These are phyloP conservation scores for Acanthamoeba culbertsoni DNA, from an alignment of 208 protist species.

Conservation along the genomic window DNA sequence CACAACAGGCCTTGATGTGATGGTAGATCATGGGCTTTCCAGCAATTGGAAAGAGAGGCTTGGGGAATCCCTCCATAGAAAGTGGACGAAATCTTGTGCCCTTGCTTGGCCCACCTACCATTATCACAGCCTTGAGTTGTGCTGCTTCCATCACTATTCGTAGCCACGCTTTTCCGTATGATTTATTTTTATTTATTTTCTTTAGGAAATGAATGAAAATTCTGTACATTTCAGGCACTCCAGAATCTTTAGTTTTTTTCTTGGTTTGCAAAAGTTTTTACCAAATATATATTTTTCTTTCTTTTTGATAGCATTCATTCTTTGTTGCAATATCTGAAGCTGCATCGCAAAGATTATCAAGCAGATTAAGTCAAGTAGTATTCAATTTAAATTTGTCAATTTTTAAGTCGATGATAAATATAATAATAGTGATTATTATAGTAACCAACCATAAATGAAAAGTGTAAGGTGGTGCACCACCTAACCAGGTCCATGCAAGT, in stretches of 20 bases:
- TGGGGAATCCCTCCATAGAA: conserved; percentile 73
- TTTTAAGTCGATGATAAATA: too few relatives aligned
- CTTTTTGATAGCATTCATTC: neutral
- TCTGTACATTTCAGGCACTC: too few relatives aligned
- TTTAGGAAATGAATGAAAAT: too few relatives aligned
- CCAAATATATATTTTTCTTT: neutral
- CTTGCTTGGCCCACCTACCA: conserved; percentile 78
- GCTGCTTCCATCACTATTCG: neutral
- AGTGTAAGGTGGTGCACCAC: too few relatives aligned
- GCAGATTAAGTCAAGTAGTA: too few relatives aligned
- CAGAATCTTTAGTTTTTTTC: too few relatives aligned
- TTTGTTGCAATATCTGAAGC: too few relatives aligned
- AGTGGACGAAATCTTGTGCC: conserved; percentile 77
- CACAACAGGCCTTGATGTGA: conserved; percentile 66
- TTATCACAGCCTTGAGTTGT: conserved; percentile 72
- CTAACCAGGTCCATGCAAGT: conserved; percentile 13
- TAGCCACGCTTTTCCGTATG: neutral
- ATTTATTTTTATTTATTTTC: neutral
- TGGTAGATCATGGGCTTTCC: conserved; percentile 79
- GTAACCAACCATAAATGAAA: too few relatives aligned
- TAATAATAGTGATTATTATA: too few relatives aligned
- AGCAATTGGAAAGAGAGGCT: conserved; percentile 75
- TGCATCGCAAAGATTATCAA: too few relatives aligned
- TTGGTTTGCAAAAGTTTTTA: neutral
- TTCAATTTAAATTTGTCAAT: too few relatives aligned